These are phyloP conservation scores for Terfezia boudieri DNA, from an alignment of 495 filamentous ascomycete species.

Conservation along the genomic window DNA sequence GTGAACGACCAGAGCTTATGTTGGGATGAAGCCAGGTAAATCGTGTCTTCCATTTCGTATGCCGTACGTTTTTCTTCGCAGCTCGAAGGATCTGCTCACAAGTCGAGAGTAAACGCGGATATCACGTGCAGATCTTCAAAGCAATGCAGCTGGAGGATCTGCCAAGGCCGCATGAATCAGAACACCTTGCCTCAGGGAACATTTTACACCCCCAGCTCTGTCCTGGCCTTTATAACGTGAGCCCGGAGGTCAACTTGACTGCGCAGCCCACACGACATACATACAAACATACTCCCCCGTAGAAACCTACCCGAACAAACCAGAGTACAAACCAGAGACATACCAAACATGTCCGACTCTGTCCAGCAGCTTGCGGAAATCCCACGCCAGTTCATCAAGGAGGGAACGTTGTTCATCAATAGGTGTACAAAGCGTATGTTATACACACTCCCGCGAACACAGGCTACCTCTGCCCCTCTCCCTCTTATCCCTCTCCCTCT, in stretches of 20 bases:
- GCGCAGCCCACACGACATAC: too few species aligned
- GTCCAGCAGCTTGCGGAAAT: slow-evolving; percentile 60
- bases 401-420: slow-evolving; percentile 63
- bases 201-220: background rate
- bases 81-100: too few species aligned
- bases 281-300: background rate
- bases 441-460: background rate
- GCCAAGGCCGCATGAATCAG: background rate
- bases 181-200: background rate
- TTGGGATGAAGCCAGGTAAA: slow-evolving; percentile 81
- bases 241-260: background rate
- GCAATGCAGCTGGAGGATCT: too few species aligned
- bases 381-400: slow-evolving; percentile 59
- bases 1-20: slow-evolving; percentile 89
- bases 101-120: too few species aligned
- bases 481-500: background rate
- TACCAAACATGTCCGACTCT: slow-evolving; percentile 42
- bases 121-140: too few species aligned
- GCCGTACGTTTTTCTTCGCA: too few species aligned
- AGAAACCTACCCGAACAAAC: background rate
- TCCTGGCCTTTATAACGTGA: slow-evolving; percentile 8
- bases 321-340: background rate
- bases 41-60: slow-evolving; percentile 45
- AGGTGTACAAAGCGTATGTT: slow-evolving; percentile 61
- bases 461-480: background rate